A percentile compares a stretch with the other conserved stretches of the same genome.
Evolutionary conservation across 1,284 basidiomycete species (phyloP).

Genomic region (Salmacisia buchloeana): DNA sequence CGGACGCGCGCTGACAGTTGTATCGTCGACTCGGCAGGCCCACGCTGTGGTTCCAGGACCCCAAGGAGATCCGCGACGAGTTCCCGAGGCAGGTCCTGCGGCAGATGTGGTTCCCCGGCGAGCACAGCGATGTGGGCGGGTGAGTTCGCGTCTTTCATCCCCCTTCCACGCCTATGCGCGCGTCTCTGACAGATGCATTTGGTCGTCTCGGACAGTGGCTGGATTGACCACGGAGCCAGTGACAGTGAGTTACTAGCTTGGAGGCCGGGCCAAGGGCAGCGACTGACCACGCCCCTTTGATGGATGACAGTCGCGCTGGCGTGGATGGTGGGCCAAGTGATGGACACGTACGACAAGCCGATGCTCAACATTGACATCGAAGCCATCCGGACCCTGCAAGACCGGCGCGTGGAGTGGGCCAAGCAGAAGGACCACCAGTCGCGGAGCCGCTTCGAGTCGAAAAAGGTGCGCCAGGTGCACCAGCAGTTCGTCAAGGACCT

Average conservation of each 20-base stretch:
- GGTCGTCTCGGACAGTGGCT: no score
- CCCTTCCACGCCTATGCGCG: no score
- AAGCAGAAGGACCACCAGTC: slow-evolving; percentile 10
- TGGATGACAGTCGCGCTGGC: slow-evolving; percentile 27
- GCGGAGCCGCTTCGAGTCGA: slow-evolving; percentile 2
- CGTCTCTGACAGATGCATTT: no score
- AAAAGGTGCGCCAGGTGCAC: slow-evolving; percentile 8
- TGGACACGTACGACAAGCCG: slow-evolving; percentile 17
- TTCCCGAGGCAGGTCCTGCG: slow-evolving; percentile 9
- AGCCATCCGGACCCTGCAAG: slow-evolving; percentile 6
- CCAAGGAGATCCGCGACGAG: slow-evolving; percentile 8
- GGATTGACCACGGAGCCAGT: slow-evolving; percentile 7
- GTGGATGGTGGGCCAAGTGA: slow-evolving; percentile 42
- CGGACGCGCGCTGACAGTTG: background rate
- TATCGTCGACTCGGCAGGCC: slow-evolving; percentile 6
- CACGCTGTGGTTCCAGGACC: slow-evolving; percentile 33
- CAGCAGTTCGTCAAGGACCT: background rate
- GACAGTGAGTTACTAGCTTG: background rate
- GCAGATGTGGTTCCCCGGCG: slow-evolving; percentile 10
- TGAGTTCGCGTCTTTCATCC: no score
- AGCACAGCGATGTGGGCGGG: slow-evolving; percentile 3
- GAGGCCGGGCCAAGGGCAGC: background rate
- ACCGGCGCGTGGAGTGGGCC: slow-evolving; percentile 9
- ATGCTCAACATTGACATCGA: slow-evolving; percentile 11
- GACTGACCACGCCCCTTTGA: no score